Conservation (phyloP, 257 asterid species). For the Handroanthus guayacan region DNA sequence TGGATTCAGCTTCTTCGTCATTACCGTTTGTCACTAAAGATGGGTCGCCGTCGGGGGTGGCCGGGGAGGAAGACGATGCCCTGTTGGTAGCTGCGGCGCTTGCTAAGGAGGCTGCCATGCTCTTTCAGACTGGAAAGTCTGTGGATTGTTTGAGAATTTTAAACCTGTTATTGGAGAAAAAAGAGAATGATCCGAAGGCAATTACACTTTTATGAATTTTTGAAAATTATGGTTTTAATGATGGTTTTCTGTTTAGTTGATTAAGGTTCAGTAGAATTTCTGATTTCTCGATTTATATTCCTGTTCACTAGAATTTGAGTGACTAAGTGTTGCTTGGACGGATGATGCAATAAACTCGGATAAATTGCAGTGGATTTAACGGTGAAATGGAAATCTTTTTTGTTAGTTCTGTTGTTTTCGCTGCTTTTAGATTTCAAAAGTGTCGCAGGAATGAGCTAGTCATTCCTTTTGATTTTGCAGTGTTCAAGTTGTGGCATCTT, state of each 20-base stretch:
- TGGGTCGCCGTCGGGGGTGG: conserved; percentile 39
- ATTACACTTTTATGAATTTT: not conserved
- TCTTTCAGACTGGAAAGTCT: conserved; percentile 75
- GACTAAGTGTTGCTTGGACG: not conserved
- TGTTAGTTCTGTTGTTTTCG: too few species aligned
- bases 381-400: too few species aligned
- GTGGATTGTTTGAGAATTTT: conserved; percentile 69
- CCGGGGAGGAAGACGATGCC: conserved; percentile 62
- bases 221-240: not conserved
- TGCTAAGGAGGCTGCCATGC: conserved; percentile 82
- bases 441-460: too few species aligned
- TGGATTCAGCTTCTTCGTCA: conserved; percentile 69
- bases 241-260: not conserved
- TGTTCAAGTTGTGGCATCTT: too few species aligned
- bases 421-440: too few species aligned
- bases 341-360: too few species aligned
- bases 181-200: conserved; percentile 77
- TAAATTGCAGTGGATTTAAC: too few species aligned
- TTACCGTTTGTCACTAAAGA: conserved; percentile 39
- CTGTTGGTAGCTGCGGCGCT: conserved; percentile 60
- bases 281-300: not conserved
- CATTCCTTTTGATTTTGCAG: too few species aligned
- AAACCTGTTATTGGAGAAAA: conserved; percentile 66
- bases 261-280: not conserved
- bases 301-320: not conserved